Evolutionary conservation across 129 eudicot species (phyloP).

Genomic region (Helianthus annuus): HanXRQr2.0-SUNRISE NC_035436.2:23749099-23749598

Average conservation of each 20-base stretch:
- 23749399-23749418: not conserved
- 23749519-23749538: not conserved
- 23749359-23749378: not conserved
- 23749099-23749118: conserved; percentile 32
- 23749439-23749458: not conserved
- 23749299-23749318: conserved; percentile 52
- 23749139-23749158: conserved; percentile 52
- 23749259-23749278: conserved; percentile 79
- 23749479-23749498: not conserved
- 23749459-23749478: no score
- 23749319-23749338: conserved; percentile 23
- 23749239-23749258: conserved; percentile 98
- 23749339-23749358: not conserved
- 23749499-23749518: conserved; percentile 1
- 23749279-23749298: conserved; percentile 94
- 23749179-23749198: conserved; percentile 79
- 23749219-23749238: conserved; percentile 89
- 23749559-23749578: not conserved
- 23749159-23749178: conserved; percentile 67
- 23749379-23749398: conserved; percentile 3
- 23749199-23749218: conserved; percentile 95
- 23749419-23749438: not conserved
- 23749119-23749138: conserved; percentile 71
- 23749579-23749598: no score
- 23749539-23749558: conserved; percentile 1